Evolutionary conservation across 2,329 filamentous ascomycete species (phyloP), one percentile per base, ranked within the genome.

Genomic region (Dothideomycetes sp.): DNA sequence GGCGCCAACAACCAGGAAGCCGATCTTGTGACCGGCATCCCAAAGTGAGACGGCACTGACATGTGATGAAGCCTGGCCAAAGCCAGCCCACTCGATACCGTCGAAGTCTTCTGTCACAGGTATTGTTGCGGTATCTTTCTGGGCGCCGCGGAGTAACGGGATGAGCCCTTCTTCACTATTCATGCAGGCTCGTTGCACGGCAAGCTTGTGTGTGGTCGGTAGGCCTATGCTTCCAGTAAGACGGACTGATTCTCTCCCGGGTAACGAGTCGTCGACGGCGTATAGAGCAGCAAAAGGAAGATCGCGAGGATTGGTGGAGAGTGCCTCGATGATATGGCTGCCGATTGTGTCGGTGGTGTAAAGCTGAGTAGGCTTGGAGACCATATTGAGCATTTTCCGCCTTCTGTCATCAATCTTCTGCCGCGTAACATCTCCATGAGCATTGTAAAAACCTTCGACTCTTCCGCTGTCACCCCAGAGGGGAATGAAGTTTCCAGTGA

Each of bases 1-100:
- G 8, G 34, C 15, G 3, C 44, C 44, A 16, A 46, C 10, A 3
- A 41, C 11, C 12, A 46, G 11, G 17, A 41, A 46, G n/a, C 40
- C 44, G n/a, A 36, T 34, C 31, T 34, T 7, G 17, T 35, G 14
- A 22, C 41, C 22, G 11, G 37, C 27, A 10, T 34, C 32, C 10
- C 19, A 18, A 2, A 41, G 15, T 1, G 39, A 32, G n/a, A 41
- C 8, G 7, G 14, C 12, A 14, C 33, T 31, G 15, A 51, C 29
- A 4, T 38, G 35, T 19, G 34, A 40, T 12, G 46, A 44, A 7
- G 43, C 38, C 29, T 50, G 49, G 11, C 43, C 45, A 17, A 43
- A 48, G 1, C 52, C 52, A 19, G 38, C 34, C 51, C 50, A 52
- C 1, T 34, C 27, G 12, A 53, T 31, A 4, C 44, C 49, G 1